Evolutionary conservation across 1,139 yeast genomes (phyloP), one percentile per base, ranked within the genome.

Genomic region (Suhomyces choctaworum): DNA sequence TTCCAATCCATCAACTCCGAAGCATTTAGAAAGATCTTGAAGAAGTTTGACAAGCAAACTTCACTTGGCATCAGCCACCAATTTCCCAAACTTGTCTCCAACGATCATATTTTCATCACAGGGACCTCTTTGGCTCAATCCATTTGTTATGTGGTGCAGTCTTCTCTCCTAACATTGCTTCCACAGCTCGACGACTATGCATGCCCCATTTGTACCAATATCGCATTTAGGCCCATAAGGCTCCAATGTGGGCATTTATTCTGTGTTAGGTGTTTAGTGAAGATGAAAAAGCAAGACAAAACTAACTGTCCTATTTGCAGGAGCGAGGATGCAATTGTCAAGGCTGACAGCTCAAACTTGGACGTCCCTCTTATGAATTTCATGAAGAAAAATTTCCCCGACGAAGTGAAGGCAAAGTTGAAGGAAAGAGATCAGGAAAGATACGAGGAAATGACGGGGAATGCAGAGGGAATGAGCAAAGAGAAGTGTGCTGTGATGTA

Each of bases 101-200:
- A 64, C 22, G 73, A 73, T 37, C 76, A 78, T 36, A 61, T 73
- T 31, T 64, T 68, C 45, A 60, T 70, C 40, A 60, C 59, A 7
- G 75, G 76, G 24, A 64, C 67, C 6, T 75, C 82, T 2, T 58
- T 80, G 24, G 76, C 82, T 0, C 76, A 73, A 43, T 66, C 73
- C 17, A 68, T 80, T 11, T 79, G 83, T 50, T 71, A 59, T 32
- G 66, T 79, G 11, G 78, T 83, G 34, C 76, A 82, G 26, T 64
- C 66, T 12, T 70, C 77, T 9, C 56, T 83, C 10, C 54, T 82
- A 24, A 70, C 74, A 13, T 55, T 82, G 3, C 65, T 82, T 1
- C 92, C 92, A 1, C 90, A 82, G 53, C 60, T 83, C 12, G 90
- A 83, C 34, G 92, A 83, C 52, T 83, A 80, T 49, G 65, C 77